Conservation (phyloP, 129 eudicot species). For the Saposhnikovia divaricata region DNA sequence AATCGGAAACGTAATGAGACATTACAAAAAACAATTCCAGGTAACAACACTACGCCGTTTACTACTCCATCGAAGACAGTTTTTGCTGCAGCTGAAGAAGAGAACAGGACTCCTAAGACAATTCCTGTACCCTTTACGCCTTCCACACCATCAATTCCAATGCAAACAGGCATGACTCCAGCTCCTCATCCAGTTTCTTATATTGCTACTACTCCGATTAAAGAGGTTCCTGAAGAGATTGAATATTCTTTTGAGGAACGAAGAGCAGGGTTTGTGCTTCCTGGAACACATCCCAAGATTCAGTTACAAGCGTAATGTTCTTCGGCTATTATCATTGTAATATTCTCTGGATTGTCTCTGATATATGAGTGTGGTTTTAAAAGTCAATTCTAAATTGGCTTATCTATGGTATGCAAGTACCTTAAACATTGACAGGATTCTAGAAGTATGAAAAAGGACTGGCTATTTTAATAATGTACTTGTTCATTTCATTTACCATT, state of each 20-base stretch:
- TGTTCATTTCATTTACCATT: background rate
- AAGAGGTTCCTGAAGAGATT: constrained; percentile 44
- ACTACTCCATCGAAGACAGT: constrained; percentile 59
- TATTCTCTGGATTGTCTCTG: background rate
- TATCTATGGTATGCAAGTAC: background rate
- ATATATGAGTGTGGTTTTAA: background rate
- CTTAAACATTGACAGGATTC: background rate
- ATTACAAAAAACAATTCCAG: constrained; percentile 35
- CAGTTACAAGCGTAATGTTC: constrained; percentile 21
- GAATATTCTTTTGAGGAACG: constrained; percentile 93
- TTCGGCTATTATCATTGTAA: background rate
- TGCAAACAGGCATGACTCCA: constrained; percentile 73
- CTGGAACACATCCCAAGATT: constrained; percentile 33
- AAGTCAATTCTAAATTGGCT: constrained; percentile 53
- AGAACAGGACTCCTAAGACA: constrained; percentile 63
- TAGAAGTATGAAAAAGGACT: background rate
- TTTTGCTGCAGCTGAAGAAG: constrained; percentile 33
- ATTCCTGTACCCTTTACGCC: constrained; percentile 54
- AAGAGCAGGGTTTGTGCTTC: constrained; percentile 73
- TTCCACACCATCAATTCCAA: constrained; percentile 54
- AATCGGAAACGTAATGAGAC: constrained; percentile 49
- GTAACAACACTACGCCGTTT: constrained; percentile 34
- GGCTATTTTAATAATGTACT: background rate
- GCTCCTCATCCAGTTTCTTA: constrained; percentile 16
- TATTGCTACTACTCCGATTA: constrained; percentile 13